Base-by-base conservation (phyloP, 2,329 filamentous ascomycete species). In the Fonsecaea pugnacius region DNA sequence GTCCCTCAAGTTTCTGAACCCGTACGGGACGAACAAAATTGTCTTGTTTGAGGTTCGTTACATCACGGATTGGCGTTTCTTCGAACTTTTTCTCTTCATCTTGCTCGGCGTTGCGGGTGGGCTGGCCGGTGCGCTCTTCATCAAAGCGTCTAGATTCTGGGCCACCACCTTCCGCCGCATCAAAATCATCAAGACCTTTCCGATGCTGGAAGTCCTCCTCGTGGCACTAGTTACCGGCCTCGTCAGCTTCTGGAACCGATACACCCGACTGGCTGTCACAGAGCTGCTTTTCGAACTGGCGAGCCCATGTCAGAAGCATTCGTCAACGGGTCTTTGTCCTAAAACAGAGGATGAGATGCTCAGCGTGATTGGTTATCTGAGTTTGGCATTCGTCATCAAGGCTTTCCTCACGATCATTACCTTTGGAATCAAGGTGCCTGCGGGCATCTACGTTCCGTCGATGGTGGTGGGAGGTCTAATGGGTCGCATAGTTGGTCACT, bases 401-500 rank as follows among this genome's bases (percentile, higher is more conserved):
- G 90, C 91, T 0, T 82, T 94, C 52, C 79, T 99, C 48, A 98
- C 95, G 0, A 88, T 90, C 52, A 89, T 97, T 69, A 96, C 94
- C 0, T 98, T 98, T 77, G 94, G 94, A 30, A 93, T 97, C 74
- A 98, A 98, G 83, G 88, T 98, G 0, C 95, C 95, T 9, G 92
- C 94, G 0, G 95, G 95, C 68, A 97, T 99, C 70, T 99, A 99
- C 72, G 93, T 99, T 1, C 95, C 95, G 2, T 97, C 94, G 71
- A 99, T 99, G 95, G 95, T 98, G 32, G 92, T 98, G 18, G 95
- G 95, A 69, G 95, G 95, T 73, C 81, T 99, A 18, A 89, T 96
- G 80, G 94, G 94, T 33, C 88, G 94, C 7, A 88, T 95, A 51
- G 86, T 96, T 12, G 95, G 95, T 1, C 95, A 98, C 75, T 76